Conservation (phyloP, 2,329 filamentous ascomycete genomes). For the Bipolaris bicolor region DNA sequence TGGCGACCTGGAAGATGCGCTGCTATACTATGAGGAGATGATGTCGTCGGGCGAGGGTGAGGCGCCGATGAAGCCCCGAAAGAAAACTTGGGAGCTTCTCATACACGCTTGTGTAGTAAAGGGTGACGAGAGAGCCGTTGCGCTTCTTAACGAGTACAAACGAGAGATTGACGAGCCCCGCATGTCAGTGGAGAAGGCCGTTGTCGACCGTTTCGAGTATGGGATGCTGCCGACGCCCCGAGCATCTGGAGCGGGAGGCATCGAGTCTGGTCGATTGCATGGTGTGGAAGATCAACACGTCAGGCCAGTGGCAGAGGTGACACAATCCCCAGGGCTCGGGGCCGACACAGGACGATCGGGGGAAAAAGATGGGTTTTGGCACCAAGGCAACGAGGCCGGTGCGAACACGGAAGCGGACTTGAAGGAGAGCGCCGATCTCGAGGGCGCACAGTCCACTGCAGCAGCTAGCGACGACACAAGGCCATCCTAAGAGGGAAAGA, state of each 20-base stretch:
- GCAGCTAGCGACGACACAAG: conserved; percentile 4
- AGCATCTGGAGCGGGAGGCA: neutral
- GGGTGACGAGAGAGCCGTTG: conserved; percentile 28
- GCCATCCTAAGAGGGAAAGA: neutral
- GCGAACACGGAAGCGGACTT: neutral
- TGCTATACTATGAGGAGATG: conserved; percentile 61
- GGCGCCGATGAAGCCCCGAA: conserved; percentile 19
- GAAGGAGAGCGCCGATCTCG: neutral
- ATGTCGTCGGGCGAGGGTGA: conserved; percentile 13
- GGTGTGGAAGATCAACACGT: conserved; percentile 4
- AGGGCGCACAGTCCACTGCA: neutral
- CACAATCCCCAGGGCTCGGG: conserved; percentile 3
- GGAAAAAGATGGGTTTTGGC: neutral
- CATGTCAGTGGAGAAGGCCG: conserved; percentile 16
- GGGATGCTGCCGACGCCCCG: conserved; percentile 4
- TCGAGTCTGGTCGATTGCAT: neutral
- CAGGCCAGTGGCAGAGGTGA: neutral
- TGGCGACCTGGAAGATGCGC: conserved; percentile 53
- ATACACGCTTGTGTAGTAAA: conserved; percentile 16
- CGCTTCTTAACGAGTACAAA: conserved; percentile 26
- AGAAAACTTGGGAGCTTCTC: conserved; percentile 27
- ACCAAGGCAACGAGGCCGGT: neutral
- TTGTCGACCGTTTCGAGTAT: conserved; percentile 24
- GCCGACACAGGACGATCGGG: conserved; percentile 9
- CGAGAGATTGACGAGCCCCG: conserved; percentile 20